Evolutionary conservation across 192 early-diverging fungal genomes (phyloP).

Genomic region (Entomortierella chlamydospora): DNA sequence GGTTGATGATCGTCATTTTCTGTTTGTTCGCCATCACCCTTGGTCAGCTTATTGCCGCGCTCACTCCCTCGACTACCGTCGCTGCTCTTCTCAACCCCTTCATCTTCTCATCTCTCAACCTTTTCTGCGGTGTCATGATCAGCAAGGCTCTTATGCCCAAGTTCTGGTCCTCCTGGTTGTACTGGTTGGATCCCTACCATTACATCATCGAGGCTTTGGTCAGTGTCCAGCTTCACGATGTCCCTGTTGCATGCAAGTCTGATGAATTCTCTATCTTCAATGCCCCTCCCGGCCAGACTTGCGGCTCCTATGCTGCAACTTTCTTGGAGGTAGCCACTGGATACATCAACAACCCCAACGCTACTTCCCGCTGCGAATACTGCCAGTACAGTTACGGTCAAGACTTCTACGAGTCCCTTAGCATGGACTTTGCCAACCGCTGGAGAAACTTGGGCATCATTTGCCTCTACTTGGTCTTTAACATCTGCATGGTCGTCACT

Average conservation of each 20-base stretch:
- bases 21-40: conserved; percentile 76
- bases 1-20: conserved; percentile 67
- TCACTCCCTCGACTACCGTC: conserved; percentile 68
- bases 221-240: conserved; percentile 66
- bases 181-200: conserved; percentile 74
- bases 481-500: conserved; percentile 56
- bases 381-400: conserved; percentile 69
- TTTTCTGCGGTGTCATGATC: conserved; percentile 81
- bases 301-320: conserved; percentile 66
- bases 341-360: conserved; percentile 66
- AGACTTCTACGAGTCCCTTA: conserved; percentile 67
- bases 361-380: conserved; percentile 70
- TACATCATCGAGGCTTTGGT: conserved; percentile 74
- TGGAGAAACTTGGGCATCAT: conserved; percentile 82
- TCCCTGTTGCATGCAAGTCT: conserved; percentile 58
- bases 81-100: conserved; percentile 79
- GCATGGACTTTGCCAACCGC: conserved; percentile 58
- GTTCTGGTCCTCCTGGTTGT: conserved; percentile 81
- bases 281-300: conserved; percentile 69
- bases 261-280: conserved; percentile 67
- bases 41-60: conserved; percentile 77
- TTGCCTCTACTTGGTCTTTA: conserved; percentile 65
- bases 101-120: conserved; percentile 71
- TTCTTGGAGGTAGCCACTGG: conserved; percentile 68
- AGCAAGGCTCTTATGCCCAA: conserved; percentile 68